These are phyloP conservation scores for Pseudozyma sp. DNA, from an alignment of 1,284 basidiomycete genomes.

Conservation along the genomic window DNA sequence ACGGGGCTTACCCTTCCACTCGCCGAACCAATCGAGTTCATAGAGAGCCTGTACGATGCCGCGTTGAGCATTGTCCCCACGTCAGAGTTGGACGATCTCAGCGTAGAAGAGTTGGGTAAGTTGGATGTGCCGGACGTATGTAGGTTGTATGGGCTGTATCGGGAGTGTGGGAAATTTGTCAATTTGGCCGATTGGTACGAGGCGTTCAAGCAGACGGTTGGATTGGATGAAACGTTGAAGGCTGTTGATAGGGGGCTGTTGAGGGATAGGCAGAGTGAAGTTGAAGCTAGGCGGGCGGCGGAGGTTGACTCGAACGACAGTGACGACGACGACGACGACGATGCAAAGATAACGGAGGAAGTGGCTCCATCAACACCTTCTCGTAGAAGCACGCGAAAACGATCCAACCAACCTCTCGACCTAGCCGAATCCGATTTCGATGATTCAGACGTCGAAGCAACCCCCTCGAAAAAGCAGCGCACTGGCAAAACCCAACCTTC, in stretches of 20 bases:
- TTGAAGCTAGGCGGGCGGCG: not conserved
- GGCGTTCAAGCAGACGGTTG: constrained; percentile 57
- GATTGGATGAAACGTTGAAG: constrained; percentile 17
- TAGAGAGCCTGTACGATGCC: constrained; percentile 43
- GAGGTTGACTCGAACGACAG: too few species aligned
- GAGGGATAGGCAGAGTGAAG: not conserved
- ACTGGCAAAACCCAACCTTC: not conserved
- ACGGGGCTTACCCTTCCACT: constrained; percentile 32
- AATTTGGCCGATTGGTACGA: constrained; percentile 66
- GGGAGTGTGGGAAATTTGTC: constrained; percentile 62
- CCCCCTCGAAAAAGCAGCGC: not conserved
- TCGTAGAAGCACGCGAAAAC: too few species aligned
- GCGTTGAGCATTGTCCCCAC: constrained; percentile 35
- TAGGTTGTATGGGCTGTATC: constrained; percentile 54
- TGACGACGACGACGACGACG: constrained; percentile 3
- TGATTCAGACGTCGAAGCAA: constrained; percentile 18
- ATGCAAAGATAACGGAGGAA: not conserved
- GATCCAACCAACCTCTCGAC: not conserved
- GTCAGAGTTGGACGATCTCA: constrained; percentile 24
- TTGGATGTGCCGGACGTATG: constrained; percentile 56
- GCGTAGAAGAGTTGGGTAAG: constrained; percentile 9
- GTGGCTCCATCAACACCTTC: too few species aligned
- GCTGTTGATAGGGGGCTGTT: constrained; percentile 6
- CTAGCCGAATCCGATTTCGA: constrained; percentile 9
- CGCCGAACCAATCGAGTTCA: constrained; percentile 27